A percentile compares a stretch with the other conserved stretches of the same genome.
Conservation (phyloP, 495 filamentous ascomycete genomes). For the Amorphotheca resinae region DNA sequence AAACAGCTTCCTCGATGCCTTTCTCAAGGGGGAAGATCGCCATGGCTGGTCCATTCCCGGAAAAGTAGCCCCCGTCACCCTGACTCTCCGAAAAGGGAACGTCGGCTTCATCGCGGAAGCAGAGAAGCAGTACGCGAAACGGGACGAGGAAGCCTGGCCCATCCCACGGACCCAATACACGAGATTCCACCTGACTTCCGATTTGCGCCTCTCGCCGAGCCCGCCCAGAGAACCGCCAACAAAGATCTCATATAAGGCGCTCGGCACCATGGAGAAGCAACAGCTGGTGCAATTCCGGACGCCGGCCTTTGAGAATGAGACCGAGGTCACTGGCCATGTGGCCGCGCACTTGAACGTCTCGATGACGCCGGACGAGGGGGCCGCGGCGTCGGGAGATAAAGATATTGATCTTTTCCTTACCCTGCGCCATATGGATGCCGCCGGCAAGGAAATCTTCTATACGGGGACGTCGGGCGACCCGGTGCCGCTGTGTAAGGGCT, state of each 20-base stretch:
- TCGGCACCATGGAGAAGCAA: conserved; percentile 37
- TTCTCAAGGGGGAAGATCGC: conserved; percentile 49
- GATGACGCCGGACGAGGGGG: conserved; percentile 28
- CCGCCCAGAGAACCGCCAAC: background rate
- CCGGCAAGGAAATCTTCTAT: conserved; percentile 50
- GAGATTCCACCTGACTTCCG: conserved; percentile 37
- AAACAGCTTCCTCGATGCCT: conserved; percentile 52
- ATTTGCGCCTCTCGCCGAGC: conserved; percentile 23
- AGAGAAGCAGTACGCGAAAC: conserved; percentile 34
- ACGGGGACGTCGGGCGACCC: conserved; percentile 42
- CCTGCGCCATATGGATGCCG: conserved; percentile 41
- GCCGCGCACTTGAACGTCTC: conserved; percentile 49
- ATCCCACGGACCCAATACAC: conserved; percentile 48
- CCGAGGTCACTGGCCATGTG: conserved; percentile 55
- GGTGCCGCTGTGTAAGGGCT: conserved; percentile 40
- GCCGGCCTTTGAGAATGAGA: conserved; percentile 39
- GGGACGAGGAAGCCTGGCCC: conserved; percentile 51
- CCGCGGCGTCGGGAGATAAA: conserved; percentile 15
- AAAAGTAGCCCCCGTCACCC: conserved; percentile 40
- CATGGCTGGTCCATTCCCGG: conserved; percentile 43
- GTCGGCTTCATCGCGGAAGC: conserved; percentile 47
- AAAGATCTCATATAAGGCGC: conserved; percentile 32
- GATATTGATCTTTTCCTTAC: conserved; percentile 60
- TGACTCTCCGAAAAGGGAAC: conserved; percentile 48
- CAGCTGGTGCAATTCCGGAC: conserved; percentile 41